Evolutionary conservation across 257 asterid genomes (phyloP).

Genomic region (Verbascum thapsus): DNA sequence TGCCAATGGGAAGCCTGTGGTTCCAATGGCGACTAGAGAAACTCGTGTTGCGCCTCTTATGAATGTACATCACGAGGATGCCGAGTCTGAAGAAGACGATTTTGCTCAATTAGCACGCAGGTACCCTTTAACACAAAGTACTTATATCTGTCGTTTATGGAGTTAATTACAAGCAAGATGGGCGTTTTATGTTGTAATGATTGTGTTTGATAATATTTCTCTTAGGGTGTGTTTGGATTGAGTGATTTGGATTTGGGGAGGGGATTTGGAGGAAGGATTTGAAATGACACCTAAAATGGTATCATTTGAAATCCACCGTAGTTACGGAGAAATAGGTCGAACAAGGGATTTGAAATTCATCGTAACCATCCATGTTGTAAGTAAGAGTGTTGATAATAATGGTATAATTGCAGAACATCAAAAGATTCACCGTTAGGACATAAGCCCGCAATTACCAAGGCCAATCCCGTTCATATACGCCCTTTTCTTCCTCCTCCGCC

Average conservation of each 20-base stretch:
- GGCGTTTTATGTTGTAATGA: background rate
- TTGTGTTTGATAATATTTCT: too few species aligned
- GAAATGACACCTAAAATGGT: too few species aligned
- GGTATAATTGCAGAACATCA: slow-evolving; percentile 47
- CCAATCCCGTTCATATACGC: too few species aligned
- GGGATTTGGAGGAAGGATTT: too few species aligned
- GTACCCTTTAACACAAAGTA: slow-evolving; percentile 35
- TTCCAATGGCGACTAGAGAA: slow-evolving; percentile 35
- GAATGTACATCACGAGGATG: slow-evolving; percentile 67
- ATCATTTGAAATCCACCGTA: too few species aligned
- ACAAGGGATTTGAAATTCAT: too few species aligned
- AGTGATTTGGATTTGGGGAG: too few species aligned
- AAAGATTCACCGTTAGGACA: slow-evolving; percentile 72
- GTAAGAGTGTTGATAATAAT: background rate
- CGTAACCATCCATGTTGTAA: too few species aligned
- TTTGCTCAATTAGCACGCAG: slow-evolving; percentile 58
- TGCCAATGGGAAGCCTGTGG: slow-evolving; percentile 57
- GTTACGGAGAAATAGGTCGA: too few species aligned
- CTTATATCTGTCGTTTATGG: background rate
- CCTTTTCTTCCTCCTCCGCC: slow-evolving; percentile 80
- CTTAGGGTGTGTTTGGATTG: too few species aligned
- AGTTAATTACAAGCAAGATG: too few species aligned
- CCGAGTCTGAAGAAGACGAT: slow-evolving; percentile 62
- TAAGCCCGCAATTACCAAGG: slow-evolving; percentile 38
- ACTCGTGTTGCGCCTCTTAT: slow-evolving; percentile 69